Base-by-base conservation (phyloP, 169 alveolate genomes). In the Plasmodium chabaudi region DNA sequence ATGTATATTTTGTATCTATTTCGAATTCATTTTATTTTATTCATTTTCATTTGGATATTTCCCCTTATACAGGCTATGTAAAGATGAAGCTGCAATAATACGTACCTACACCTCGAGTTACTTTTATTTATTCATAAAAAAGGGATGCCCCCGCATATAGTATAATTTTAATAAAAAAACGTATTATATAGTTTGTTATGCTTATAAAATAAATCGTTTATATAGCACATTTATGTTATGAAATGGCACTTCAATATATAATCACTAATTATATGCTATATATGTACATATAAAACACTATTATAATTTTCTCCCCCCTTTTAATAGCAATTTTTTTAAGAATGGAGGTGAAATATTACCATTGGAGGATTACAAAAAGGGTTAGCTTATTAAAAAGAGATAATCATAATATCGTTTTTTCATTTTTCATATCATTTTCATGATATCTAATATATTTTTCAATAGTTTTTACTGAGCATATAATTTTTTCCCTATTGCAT, bases 121-220 rank as follows among this genome's bases (percentile, higher is more conserved):
- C 42, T 82, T 82, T 27, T 82, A 82, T 23, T 44, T 65, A 1
- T 67, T 82, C 65, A 46, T 82, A 46, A 49, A 53, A 56, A 82
- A 82, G 55, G 90, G 90, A 46, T 82, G 90, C 46, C 90, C 90
- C 12, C 61, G 56, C 9, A 51, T 82, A 51, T 82, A 82, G 90
- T 82, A 67, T 56, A 34, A 10, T 12, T 61, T 7, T 61, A 13
- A 21, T 15, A 21, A 51, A 69, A 49, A 55, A 4, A 3, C 55
- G 61, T 19, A 42, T 13, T 13, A 51, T 51, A 51, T 51, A 51
- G 59, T 13, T 51, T 51, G 17, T 9, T 9, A 34, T 34, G 42
- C 7, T 34, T 34, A 34, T 34, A 34, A 34, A 34, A 34, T 34
- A 34, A 34, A 34, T 34, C 42, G 7, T 34, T 34, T 34, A 6